Base-by-base conservation (phyloP, 176 grass and related monocot genomes). In the Pontederia paniculata region DNA sequence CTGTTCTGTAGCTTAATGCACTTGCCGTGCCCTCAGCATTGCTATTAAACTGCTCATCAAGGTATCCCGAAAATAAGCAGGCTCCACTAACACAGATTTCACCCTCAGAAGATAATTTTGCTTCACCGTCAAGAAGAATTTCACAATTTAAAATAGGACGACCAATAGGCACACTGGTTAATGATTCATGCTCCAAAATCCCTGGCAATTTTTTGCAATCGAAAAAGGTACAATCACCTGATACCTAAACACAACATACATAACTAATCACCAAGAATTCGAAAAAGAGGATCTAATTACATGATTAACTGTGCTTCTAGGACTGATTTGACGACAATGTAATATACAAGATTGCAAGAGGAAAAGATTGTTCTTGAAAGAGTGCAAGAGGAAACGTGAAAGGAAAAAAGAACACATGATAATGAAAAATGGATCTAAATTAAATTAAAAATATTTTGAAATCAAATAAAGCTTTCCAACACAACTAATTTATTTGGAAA, bases 191-290 rank as follows among this genome's bases (percentile, higher is more conserved):
- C 48, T 73, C 52, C 66, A 86, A 81, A 81, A 96, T 77, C 71
- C 17, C 63, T 57, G 76, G 73, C 62, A 96, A 73, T 51, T 72
- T 56, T 74, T 81, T 81, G 76, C 82, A 86, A 86, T 96, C 83
- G 66, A 89, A 96, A 70, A 78, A 96, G 52, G 77, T 83, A 59
- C 90, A 96, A 56, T 96, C 90, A 56, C 85, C 90, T 71, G 90
- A 89, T 62, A 96, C 79, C 90, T 89, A 65, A 81, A 85, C 74
- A 63, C n/a, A 42, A 23, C 48, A 23, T 58, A 8, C 37, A 8
- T 42, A 58, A 31, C 5, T 31, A 31, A 31, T 31, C 25, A 31
- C 25, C 25, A 31, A 31, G 25, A n/a, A n/a, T n/a, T 31, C 5
- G 5, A 5, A 1, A 31, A 31, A 31, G 5, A 5, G 25, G 25